These are phyloP conservation scores for Penicillium sp. DNA, from an alignment of 2,329 filamentous ascomycete species.

Conservation along the genomic window DNA sequence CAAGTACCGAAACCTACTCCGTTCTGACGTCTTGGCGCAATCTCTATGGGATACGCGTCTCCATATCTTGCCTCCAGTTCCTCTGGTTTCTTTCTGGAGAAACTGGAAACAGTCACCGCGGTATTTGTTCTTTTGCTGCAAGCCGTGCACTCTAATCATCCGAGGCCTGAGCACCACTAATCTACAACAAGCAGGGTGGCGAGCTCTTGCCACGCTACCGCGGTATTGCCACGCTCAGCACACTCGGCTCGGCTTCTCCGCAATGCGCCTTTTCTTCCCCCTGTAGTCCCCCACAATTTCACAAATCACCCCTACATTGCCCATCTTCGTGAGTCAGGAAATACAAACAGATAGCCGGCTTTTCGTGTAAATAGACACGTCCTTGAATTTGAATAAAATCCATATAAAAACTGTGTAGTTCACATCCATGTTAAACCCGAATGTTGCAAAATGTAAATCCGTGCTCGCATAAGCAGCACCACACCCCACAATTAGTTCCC, in stretches of 20 bases:
- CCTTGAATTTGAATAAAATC: neutral
- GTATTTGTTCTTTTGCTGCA: neutral
- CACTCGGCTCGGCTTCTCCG: neutral
- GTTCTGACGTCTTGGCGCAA: slow-evolving; percentile 4
- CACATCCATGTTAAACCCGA: neutral
- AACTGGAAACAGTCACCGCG: neutral
- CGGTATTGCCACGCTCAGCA: neutral
- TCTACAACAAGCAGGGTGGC: neutral
- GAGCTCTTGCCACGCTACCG: neutral
- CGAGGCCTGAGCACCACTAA: neutral
- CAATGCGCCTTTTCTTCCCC: neutral
- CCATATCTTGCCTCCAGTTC: neutral
- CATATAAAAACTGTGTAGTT: too few relatives aligned
- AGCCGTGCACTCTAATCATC: neutral
- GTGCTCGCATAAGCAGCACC: slow-evolving; percentile 12
- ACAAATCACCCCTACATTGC: too few relatives aligned
- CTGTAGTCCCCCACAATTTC: neutral
- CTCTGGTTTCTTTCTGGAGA: neutral
- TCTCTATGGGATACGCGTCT: neutral
- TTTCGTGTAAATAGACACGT: too few relatives aligned
- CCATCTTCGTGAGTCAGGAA: too few relatives aligned
- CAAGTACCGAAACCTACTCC: slow-evolving; percentile 18
- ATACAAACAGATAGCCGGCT: too few relatives aligned
- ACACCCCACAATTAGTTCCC: slow-evolving; percentile 28
- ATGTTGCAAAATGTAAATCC: neutral